Evolutionary conservation across 2,329 filamentous ascomycete genomes (phyloP).

Genomic region (Seiridium unicorne): DNA sequence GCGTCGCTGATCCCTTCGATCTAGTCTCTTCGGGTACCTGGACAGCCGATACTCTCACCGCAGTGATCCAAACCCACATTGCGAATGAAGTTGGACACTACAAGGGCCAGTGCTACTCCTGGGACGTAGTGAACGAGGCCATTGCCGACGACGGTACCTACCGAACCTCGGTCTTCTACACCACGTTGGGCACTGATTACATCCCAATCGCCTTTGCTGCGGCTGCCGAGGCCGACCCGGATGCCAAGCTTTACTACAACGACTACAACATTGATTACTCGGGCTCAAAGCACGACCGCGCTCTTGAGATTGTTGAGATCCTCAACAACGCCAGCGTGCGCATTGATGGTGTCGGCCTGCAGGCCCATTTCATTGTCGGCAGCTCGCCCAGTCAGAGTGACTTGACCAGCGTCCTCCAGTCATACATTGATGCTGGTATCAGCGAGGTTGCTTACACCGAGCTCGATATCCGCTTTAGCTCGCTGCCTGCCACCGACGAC

Average conservation of each 20-base stretch:
- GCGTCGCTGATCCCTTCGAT: too few species aligned
- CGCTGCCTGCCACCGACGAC: conserved; percentile 40
- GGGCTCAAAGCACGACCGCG: conserved; percentile 42
- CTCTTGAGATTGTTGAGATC: conserved; percentile 42
- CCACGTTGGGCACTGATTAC: conserved; percentile 54
- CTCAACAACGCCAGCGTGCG: conserved; percentile 47
- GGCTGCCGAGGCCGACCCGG: conserved; percentile 51
- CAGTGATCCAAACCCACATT: conserved; percentile 59
- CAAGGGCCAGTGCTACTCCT: conserved; percentile 59
- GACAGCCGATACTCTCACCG: conserved; percentile 56
- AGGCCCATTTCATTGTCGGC: conserved; percentile 59
- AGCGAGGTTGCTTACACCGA: conserved; percentile 60
- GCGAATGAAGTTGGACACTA: conserved; percentile 56
- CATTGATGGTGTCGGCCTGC: conserved; percentile 63
- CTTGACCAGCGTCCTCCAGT: conserved; percentile 43
- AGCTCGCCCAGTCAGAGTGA: conserved; percentile 42
- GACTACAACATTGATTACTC: conserved; percentile 61
- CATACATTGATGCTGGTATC: conserved; percentile 49
- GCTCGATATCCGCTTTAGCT: conserved; percentile 54
- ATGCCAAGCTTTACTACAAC: conserved; percentile 56
- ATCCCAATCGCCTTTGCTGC: conserved; percentile 57
- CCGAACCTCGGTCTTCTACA: conserved; percentile 52
- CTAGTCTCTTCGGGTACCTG: conserved; percentile 40
- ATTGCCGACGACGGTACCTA: conserved; percentile 56
- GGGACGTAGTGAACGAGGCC: conserved; percentile 67